phyloP scores from a whole-genome alignment of 495 filamentous ascomycete genomes.

The Apodospora peruviana region DNA sequence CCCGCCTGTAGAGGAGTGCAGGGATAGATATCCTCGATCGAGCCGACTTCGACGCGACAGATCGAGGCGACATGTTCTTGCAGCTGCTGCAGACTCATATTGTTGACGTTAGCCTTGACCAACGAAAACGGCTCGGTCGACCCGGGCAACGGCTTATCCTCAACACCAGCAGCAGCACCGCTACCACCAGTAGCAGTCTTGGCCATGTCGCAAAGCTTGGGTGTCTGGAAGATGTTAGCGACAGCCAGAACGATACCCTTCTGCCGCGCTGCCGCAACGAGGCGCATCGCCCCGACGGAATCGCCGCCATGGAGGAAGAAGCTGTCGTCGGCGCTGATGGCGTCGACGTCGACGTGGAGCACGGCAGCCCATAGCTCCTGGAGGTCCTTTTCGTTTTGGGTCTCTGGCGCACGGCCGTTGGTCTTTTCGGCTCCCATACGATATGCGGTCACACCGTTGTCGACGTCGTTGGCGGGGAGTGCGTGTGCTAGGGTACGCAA shows the following conservation, averaged over 20 bases:
- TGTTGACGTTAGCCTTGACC: neutral
- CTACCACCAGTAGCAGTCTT: slow-evolving; percentile 5
- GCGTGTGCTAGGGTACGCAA: slow-evolving; percentile 11
- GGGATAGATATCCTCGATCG: slow-evolving; percentile 52
- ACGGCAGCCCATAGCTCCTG: slow-evolving; percentile 25
- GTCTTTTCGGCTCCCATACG: slow-evolving; percentile 1
- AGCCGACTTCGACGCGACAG: slow-evolving; percentile 14
- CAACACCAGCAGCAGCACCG: neutral
- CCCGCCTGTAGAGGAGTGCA: slow-evolving; percentile 63
- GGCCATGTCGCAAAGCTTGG: slow-evolving; percentile 43
- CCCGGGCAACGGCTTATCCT: neutral
- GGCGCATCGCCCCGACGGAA: slow-evolving; percentile 63
- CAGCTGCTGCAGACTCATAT: neutral
- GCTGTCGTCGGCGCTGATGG: slow-evolving; percentile 49
- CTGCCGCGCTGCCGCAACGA: slow-evolving; percentile 51
- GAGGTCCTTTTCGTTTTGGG: slow-evolving; percentile 20
- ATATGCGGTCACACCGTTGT: slow-evolving; percentile 2
- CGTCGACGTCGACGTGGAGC: slow-evolving; percentile 16
- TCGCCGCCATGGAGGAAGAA: slow-evolving; percentile 66
- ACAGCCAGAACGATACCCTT: slow-evolving; percentile 50
- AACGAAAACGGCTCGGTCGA: neutral
- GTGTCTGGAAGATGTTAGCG: slow-evolving; percentile 42
- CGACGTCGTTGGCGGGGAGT: neutral
- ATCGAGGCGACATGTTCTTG: slow-evolving; percentile 10
- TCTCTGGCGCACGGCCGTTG: slow-evolving; percentile 3